Evolutionary conservation across 2,329 filamentous ascomycete genomes (phyloP).

Genomic region (Daldinia eschscholtzii): DNA sequence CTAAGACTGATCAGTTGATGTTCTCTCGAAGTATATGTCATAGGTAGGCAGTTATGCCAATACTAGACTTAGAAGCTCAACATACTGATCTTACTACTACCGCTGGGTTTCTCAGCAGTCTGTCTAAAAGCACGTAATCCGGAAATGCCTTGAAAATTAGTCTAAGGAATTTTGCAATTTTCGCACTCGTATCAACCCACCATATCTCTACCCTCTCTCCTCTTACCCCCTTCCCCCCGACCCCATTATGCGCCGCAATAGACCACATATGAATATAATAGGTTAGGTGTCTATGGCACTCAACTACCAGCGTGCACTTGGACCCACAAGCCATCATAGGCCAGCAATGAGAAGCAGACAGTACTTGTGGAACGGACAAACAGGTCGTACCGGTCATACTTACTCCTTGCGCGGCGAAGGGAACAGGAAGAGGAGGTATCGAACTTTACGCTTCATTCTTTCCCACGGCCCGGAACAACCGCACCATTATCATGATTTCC

Average conservation of each 20-base stretch:
- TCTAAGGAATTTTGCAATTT: not conserved
- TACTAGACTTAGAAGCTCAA: not conserved
- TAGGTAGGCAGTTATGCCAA: not conserved
- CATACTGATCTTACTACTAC: too few relatives aligned
- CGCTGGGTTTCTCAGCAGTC: not conserved
- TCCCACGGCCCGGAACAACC: slow-evolving; percentile 13
- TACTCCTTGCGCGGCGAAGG: not conserved
- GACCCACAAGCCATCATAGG: not conserved
- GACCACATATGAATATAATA: not conserved
- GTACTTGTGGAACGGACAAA: not conserved
- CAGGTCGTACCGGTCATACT: not conserved
- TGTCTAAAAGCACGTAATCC: not conserved
- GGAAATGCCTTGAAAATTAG: not conserved
- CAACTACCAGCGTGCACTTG: too few relatives aligned
- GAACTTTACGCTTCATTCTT: slow-evolving; percentile 27
- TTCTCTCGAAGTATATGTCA: not conserved
- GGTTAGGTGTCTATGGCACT: not conserved
- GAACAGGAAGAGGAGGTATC: not conserved
- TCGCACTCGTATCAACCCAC: not conserved
- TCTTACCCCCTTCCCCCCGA: too few relatives aligned
- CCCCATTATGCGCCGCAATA: not conserved
- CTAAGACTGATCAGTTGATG: too few relatives aligned
- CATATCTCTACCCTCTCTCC: not conserved
- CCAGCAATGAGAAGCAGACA: not conserved
- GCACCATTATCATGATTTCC: slow-evolving; percentile 13